These are phyloP conservation scores for Discostella stelligera DNA, from an alignment of 352 stramenopile genomes.

Conservation along the genomic window DNA sequence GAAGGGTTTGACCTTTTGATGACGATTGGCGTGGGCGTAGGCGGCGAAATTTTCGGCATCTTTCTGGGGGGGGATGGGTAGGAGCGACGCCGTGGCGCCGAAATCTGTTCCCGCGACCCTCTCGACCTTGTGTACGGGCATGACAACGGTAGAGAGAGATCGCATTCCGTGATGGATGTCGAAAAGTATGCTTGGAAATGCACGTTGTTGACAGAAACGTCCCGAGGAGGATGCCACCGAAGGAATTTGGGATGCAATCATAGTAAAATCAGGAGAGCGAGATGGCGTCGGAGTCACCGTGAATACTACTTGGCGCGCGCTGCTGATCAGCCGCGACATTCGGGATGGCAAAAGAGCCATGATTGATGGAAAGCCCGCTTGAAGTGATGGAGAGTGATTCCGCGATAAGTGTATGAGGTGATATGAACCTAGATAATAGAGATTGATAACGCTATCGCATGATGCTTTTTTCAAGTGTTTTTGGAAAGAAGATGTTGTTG, in stretches of 20 bases:
- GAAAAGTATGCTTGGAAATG: not conserved
- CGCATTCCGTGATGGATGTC: constrained; percentile 1
- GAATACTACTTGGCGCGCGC: constrained; percentile 1
- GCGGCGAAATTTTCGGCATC: constrained; percentile 38
- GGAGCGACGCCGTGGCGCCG: constrained; percentile 26
- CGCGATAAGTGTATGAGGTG: too few species aligned
- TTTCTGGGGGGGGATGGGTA: constrained; percentile 20
- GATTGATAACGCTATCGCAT: too few species aligned
- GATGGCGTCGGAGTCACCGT: not conserved
- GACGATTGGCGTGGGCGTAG: constrained; percentile 31
- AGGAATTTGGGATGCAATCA: not conserved
- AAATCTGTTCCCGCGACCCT: constrained; percentile 1
- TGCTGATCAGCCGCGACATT: constrained; percentile 25
- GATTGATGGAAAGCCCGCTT: not conserved
- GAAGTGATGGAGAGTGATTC: not conserved
- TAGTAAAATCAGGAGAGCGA: not conserved
- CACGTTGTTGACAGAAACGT: constrained; percentile 1
- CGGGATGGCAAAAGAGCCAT: constrained; percentile 29
- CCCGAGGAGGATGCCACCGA: not conserved
- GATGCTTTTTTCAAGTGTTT: too few species aligned
- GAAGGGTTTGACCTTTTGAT: constrained; percentile 65
- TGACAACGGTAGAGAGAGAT: constrained; percentile 17
- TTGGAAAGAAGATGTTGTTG: too few species aligned
- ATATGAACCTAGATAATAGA: too few species aligned
- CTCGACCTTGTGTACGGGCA: not conserved